phyloP scores from a whole-genome alignment of 768 basidiomycete genomes.

The Auricularia auricula-judae region DNA sequence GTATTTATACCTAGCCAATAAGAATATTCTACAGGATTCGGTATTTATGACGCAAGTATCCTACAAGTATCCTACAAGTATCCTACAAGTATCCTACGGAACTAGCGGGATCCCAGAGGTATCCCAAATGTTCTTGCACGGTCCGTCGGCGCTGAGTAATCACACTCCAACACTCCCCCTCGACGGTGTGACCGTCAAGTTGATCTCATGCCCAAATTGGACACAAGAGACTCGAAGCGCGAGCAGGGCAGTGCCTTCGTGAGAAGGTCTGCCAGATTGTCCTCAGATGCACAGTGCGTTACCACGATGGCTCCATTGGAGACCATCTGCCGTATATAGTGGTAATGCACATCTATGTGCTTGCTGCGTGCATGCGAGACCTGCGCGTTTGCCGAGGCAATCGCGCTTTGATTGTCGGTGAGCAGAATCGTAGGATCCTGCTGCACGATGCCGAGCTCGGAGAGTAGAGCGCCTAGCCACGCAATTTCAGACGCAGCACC shows the following conservation, averaged over 20 bases:
- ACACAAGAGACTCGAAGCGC: neutral
- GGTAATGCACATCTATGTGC: constrained; percentile 32
- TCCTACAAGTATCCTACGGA: neutral
- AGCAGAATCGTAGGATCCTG: constrained; percentile 10
- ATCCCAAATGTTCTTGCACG: too few relatives aligned
- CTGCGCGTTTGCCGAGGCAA: constrained; percentile 23
- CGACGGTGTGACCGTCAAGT: neutral
- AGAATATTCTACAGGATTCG: neutral
- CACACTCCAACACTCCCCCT: neutral
- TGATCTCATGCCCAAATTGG: neutral
- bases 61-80: neutral
- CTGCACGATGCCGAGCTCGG: constrained; percentile 11
- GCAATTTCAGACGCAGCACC: constrained; percentile 10
- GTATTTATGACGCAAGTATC: neutral
- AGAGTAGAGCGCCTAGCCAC: constrained; percentile 7
- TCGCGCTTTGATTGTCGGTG: constrained; percentile 29
- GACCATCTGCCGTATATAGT: constrained; percentile 28
- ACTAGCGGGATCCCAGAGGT: too few relatives aligned
- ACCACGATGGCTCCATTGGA: constrained; percentile 16
- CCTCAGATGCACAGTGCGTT: constrained; percentile 19
- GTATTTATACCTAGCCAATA: neutral
- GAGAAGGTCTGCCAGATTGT: constrained; percentile 29
- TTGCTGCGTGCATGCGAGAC: constrained; percentile 27
- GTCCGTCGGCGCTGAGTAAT: too few relatives aligned
- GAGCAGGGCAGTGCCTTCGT: constrained; percentile 26